Evolutionary conservation across 805 yeast species (phyloP).

Genomic region (Starmerella bacillaris): DNA sequence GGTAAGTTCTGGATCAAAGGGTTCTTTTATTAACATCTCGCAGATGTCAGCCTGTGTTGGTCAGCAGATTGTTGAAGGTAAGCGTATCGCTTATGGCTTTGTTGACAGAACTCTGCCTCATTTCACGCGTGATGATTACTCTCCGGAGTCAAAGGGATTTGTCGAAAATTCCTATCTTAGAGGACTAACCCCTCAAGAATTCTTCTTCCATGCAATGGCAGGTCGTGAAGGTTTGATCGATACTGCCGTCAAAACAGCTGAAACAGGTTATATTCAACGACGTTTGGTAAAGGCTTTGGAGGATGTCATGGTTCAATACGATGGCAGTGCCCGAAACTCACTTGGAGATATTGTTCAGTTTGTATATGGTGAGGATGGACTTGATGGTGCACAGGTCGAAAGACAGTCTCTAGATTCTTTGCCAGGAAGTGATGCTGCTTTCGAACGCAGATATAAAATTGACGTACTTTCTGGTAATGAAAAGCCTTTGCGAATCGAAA

Average conservation of each 20-base stretch:
- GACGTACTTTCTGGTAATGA: slow-evolving; percentile 58
- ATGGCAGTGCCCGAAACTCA: slow-evolving; percentile 95
- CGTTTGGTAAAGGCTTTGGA: slow-evolving; percentile 92
- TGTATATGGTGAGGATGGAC: slow-evolving; percentile 96
- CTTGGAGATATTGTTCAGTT: slow-evolving; percentile 92
- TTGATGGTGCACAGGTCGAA: slow-evolving; percentile 96
- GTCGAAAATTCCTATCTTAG: slow-evolving; percentile 92
- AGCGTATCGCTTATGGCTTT: slow-evolving; percentile 95
- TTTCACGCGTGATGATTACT: slow-evolving; percentile 93
- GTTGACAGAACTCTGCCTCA: slow-evolving; percentile 93
- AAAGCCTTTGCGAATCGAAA: slow-evolving; percentile 59
- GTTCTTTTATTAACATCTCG: slow-evolving; percentile 95
- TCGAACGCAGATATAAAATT: slow-evolving; percentile 68
- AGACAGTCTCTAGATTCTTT: slow-evolving; percentile 89
- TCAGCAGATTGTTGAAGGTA: slow-evolving; percentile 98
- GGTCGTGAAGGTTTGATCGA: slow-evolving; percentile 99
- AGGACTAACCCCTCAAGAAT: slow-evolving; percentile 97
- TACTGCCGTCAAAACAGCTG: slow-evolving; percentile 98
- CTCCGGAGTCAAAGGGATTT: slow-evolving; percentile 96
- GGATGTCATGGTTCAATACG: slow-evolving; percentile 95
- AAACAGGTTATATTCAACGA: slow-evolving; percentile 96
- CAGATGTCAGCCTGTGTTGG: slow-evolving; percentile 99
- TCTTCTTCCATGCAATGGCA: slow-evolving; percentile 99
- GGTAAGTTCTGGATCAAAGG: slow-evolving; percentile 98
- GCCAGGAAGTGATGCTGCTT: slow-evolving; percentile 74